These are phyloP conservation scores for Eucalyptus polyanthemos DNA, from an alignment of 345 rosid genomes.

Conservation along the genomic window DNA sequence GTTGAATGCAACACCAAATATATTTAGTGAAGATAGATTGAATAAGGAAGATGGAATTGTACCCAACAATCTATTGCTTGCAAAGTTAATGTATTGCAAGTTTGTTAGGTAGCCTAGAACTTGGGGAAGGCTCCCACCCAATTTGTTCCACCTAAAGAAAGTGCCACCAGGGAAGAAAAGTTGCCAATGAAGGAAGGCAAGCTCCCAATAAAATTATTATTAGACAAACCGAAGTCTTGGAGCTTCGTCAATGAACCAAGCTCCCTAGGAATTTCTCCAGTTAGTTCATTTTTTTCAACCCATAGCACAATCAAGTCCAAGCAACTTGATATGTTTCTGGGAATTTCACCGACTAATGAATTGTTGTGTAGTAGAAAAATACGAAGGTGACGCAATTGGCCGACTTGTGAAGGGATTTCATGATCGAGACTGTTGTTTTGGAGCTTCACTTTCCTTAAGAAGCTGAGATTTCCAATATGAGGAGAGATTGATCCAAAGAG, in stretches of 20 bases:
- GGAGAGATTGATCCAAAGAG: neutral
- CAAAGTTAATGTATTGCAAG: fast-evolving
- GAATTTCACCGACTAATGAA: neutral
- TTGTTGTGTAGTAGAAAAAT: neutral
- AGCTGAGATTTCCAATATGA: neutral
- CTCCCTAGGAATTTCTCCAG: neutral
- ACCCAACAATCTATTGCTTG: neutral
- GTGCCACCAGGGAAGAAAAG: neutral
- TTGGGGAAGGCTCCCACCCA: neutral
- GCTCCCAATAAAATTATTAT: neutral
- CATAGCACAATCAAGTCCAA: neutral
- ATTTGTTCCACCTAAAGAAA: neutral
- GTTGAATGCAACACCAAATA: no score
- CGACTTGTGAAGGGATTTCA: neutral
- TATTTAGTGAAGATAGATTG: neutral
- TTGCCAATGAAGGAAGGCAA: neutral
- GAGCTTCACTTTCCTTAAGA: neutral
- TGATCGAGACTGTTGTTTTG: neutral
- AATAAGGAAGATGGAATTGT: neutral
- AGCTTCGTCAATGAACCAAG: neutral
- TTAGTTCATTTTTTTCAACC: neutral
- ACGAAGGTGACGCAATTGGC: neutral
- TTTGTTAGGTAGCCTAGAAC: neutral
- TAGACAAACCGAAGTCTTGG: fast-evolving
- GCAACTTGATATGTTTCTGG: neutral